Evolutionary conservation across 306 rosid species (phyloP), one percentile per base, ranked within the genome.

Genomic region (Quercus engelmannii): DNA sequence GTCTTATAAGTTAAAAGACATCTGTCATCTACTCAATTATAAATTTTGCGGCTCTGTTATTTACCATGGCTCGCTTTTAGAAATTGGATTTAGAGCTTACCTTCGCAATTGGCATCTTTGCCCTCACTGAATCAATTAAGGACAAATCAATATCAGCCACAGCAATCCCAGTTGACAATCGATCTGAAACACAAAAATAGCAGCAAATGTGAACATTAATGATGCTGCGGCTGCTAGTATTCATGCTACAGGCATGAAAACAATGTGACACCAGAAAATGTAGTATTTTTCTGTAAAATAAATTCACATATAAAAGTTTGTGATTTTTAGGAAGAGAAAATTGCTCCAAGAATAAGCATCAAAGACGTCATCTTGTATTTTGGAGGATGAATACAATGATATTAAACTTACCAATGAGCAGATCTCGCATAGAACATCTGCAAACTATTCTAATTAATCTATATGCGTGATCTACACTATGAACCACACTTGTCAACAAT

Each of bases 141-240:
- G 97, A 83, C 78, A 92, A 85, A 82, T 95, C 98, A 75, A 95
- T 87, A 86, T 93, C 97, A 28, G 98, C 96, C 35, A 95, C 80
- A 10, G 87, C 81, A 84, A 95, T 89, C 78, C 99, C 99, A 2
- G 99, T 93, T 57, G 93, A 82, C 76, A 85, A 67, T 28, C 92
- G 91, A 87, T 93, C 99, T 95, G 90, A 55, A 86, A 82, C 78
- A 73, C 73, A 77, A 77, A 72, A 69, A 35, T 61, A 78, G 23
- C 80, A 68, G 26, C 52, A 79, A 77, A 26, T 46, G 56, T 17
- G 56, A 54, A 79, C 54, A 77, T 30, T 61, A 14, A 70, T 52
- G 80, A 63, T 69, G 65, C 69, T 23, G 26, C 6, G 19, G 51
- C 9, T 35, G 73, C 73, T 41, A 20, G 55, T 13, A 6, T 71